phyloP scores from a whole-genome alignment of 306 rosid species.

The Cajanus cajan region DNA sequence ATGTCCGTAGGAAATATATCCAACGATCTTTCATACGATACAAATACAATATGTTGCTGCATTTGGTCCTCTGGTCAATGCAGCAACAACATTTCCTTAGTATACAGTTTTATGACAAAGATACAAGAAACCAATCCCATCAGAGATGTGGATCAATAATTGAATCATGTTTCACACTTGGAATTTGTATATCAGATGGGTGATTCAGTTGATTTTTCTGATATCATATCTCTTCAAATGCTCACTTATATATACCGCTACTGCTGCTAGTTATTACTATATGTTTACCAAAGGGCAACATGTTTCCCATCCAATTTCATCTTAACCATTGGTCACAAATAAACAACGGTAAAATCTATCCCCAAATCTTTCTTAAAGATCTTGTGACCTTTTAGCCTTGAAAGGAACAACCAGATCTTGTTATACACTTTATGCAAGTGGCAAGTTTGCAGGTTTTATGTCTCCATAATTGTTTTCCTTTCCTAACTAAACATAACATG shows the following conservation, averaged over 20 bases:
- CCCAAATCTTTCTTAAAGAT: slow-evolving; percentile 22
- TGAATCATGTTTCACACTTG: background rate
- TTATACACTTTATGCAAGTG: slow-evolving; percentile 1
- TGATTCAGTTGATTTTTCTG: background rate
- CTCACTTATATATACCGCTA: background rate
- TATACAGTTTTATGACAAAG: background rate
- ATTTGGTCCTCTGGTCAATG: background rate
- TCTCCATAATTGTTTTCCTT: background rate
- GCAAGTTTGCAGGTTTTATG: slow-evolving; percentile 5
- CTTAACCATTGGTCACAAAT: slow-evolving; percentile 28
- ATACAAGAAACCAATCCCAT: slow-evolving; percentile 4
- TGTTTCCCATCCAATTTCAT: slow-evolving; percentile 12
- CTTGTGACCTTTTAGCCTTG: slow-evolving; percentile 25
- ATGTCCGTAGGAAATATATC: slow-evolving; percentile 11
- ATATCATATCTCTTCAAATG: background rate
- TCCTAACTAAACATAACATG: background rate
- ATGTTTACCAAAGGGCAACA: slow-evolving; percentile 22
- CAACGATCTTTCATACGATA: background rate
- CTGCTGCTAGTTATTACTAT: background rate
- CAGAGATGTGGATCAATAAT: background rate
- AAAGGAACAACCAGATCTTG: slow-evolving; percentile 1
- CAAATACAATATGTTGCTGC: slow-evolving; percentile 10
- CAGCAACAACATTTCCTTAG: background rate
- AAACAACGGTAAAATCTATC: slow-evolving; percentile 27
- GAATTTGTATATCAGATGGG: background rate